phyloP scores from a whole-genome alignment of 148 eudicot species.

The Vaccinium corymbosum region DNA sequence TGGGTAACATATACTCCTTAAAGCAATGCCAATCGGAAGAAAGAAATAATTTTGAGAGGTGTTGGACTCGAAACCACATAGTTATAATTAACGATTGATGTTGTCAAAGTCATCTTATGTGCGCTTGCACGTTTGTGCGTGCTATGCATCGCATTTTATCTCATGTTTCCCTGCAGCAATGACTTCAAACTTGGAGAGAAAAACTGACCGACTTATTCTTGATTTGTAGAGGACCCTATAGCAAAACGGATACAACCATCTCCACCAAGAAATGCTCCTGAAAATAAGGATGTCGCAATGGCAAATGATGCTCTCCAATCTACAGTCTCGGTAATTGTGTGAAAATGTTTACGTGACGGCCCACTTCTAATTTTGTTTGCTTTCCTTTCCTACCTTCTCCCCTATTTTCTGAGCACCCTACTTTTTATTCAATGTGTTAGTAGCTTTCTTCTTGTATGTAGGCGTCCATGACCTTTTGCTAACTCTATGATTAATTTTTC shows the following conservation, averaged over 20 bases:
- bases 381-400: neutral
- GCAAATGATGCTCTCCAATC: conserved; percentile 36
- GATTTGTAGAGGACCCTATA: conserved; percentile 65
- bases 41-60: neutral
- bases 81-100: neutral
- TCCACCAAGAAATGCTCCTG: conserved; percentile 34
- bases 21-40: neutral
- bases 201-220: conserved; percentile 9
- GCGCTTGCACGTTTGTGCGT: neutral
- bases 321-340: conserved; percentile 37
- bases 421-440: neutral
- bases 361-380: neutral
- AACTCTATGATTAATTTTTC: neutral
- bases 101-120: neutral
- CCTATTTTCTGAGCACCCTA: neutral
- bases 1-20: neutral
- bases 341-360: neutral
- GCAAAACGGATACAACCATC: conserved; percentile 47
- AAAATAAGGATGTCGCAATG: conserved; percentile 31
- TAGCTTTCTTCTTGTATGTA: neutral
- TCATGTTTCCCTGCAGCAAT: neutral
- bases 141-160: neutral
- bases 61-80: neutral
- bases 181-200: neutral
- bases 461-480: conserved; percentile 7